These are phyloP conservation scores for Hypomyces perniciosus DNA, from an alignment of 2,329 filamentous ascomycete genomes.

Conservation along the genomic window DNA sequence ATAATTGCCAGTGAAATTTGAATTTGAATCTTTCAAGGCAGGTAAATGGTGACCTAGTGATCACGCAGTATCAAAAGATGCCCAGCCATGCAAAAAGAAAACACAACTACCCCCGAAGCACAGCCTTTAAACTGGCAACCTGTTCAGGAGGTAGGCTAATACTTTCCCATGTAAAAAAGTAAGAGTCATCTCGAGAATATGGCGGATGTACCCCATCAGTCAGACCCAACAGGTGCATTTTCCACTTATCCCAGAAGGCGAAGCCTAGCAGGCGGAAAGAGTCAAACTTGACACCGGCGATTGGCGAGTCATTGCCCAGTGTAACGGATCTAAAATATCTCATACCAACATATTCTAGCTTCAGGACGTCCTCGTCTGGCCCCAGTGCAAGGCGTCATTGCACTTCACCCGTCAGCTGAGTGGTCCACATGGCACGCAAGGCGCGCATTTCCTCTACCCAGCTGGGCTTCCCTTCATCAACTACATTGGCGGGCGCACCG, in stretches of 20 bases:
- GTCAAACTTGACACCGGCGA: slow-evolving; percentile 7
- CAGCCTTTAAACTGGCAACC: background rate
- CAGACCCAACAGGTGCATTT: slow-evolving; percentile 14
- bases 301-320: background rate
- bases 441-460: slow-evolving; percentile 22
- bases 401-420: slow-evolving; percentile 16
- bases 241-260: slow-evolving; percentile 16
- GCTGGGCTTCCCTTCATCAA: slow-evolving; percentile 12
- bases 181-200: background rate
- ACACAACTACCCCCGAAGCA: background rate
- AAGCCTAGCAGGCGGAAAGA: slow-evolving; percentile 15
- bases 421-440: slow-evolving; percentile 16
- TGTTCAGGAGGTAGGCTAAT: too few relatives aligned
- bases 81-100: too few relatives aligned
- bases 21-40: too few relatives aligned
- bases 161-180: slow-evolving; percentile 8
- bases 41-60: too few relatives aligned
- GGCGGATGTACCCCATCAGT: background rate
- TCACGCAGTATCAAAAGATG: too few relatives aligned
- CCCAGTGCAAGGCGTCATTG: background rate
- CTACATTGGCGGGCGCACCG: background rate
- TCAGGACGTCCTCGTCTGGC: slow-evolving; percentile 11
- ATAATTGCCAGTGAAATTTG: too few relatives aligned
- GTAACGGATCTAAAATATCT: background rate
- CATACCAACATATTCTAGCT: background rate